Evolutionary conservation across 768 basidiomycete genomes (phyloP), one percentile per base, ranked within the genome.

Genomic region (Lenzites betulinus): DNA sequence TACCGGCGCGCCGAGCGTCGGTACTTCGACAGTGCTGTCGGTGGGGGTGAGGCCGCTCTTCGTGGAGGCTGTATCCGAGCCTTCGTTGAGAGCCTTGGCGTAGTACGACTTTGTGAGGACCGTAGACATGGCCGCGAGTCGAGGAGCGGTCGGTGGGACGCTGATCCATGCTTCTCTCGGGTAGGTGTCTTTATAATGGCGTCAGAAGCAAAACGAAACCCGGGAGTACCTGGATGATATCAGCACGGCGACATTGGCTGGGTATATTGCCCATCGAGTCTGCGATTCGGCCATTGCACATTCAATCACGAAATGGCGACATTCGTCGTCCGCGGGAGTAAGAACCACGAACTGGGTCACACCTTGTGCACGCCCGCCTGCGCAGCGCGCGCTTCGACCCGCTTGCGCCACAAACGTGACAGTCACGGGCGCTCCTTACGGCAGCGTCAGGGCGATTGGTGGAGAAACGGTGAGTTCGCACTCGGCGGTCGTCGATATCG

Each of bases 271-370:
- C 58, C 53, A 64, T 66, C 57, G 66, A 42, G 43, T 63, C 42
- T 15, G 23, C 33, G 63, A 47, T 59, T 65, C 65, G 61, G 59
- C 54, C 42, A 72, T 72, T 67, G 68, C 71, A 69, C 59, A 16
- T 66, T 65, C 49, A 54, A 38, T 47, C 54, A 52, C 8, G 22
- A 23, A 51, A 74, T 74, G 63, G 67, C 72, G 72, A 67, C 67
- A 71, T 63, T 51, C 16, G 35, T 52, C 60, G 51, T 50, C 35
- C 55, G 55, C 55, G 22, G 55, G 55, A 62, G 55, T 44, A 20
- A 51, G 52, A 49, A 54, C 13, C 22, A 54, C 53, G 41, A 44
- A 50, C 53, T 25, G 23, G 39, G 59, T 60, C 59, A 60, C 59
- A 50, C 59, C 26, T 20, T 28, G 22, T 20, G 38, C 36, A 16